These are phyloP conservation scores for Metschnikowia santaceciliae DNA, from an alignment of 805 yeast species.

Conservation along the genomic window DNA sequence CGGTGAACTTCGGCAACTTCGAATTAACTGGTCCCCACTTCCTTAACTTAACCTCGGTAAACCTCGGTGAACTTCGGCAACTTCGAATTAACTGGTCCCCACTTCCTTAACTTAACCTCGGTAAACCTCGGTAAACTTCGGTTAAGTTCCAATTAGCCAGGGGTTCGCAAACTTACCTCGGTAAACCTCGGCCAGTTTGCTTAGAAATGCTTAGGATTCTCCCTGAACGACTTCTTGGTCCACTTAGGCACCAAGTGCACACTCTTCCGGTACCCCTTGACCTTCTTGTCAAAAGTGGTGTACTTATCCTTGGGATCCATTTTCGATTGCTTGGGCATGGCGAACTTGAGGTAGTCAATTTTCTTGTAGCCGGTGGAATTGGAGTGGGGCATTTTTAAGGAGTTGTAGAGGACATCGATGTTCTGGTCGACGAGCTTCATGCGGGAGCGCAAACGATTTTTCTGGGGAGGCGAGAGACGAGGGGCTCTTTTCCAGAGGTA, in stretches of 20 bases:
- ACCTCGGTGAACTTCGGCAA: too few relatives aligned
- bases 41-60: too few relatives aligned
- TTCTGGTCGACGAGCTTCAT: slow-evolving; percentile 78
- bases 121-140: too few relatives aligned
- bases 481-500: slow-evolving; percentile 56
- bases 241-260: slow-evolving; percentile 87
- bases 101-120: too few relatives aligned
- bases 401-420: slow-evolving; percentile 58
- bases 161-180: not conserved
- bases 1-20: too few relatives aligned
- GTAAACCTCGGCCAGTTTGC: not conserved
- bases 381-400: slow-evolving; percentile 20
- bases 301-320: slow-evolving; percentile 85
- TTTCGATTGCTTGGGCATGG: slow-evolving; percentile 72
- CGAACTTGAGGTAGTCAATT: slow-evolving; percentile 33
- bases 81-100: too few relatives aligned
- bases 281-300: slow-evolving; percentile 73
- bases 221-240: slow-evolving; percentile 81
- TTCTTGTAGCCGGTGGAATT: slow-evolving; percentile 35
- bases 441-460: slow-evolving; percentile 79
- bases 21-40: too few relatives aligned
- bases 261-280: slow-evolving; percentile 79
- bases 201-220: slow-evolving; percentile 68
- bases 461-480: slow-evolving; percentile 68
- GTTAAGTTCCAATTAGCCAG: not conserved